Evolutionary conservation across 169 alveolate genomes (phyloP).

Genomic region (Eimeria tenella): DNA sequence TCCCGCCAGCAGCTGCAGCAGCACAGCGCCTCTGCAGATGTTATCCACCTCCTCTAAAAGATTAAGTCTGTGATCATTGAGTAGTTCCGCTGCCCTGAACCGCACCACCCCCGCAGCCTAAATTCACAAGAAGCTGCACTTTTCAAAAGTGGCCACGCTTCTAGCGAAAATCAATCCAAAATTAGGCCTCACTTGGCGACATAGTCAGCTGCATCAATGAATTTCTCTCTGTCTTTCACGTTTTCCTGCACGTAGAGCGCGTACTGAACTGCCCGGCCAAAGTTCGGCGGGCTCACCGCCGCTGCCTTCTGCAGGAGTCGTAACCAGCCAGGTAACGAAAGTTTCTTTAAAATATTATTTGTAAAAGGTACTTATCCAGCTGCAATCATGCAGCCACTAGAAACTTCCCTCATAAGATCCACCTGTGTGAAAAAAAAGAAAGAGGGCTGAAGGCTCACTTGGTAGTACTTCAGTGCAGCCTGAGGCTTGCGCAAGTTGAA

Average conservation of each 20-base stretch:
- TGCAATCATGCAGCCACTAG: too few species aligned
- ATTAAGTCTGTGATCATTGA: neutral
- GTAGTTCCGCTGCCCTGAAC: neutral
- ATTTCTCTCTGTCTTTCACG: neutral
- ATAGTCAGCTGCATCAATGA: neutral
- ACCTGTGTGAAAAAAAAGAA: too few species aligned
- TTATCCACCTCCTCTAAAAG: slow-evolving; percentile 10
- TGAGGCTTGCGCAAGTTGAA: slow-evolving; percentile 4
- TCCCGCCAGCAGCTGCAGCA: slow-evolving; percentile 20
- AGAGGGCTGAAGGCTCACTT: neutral
- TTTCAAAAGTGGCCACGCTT: too few species aligned
- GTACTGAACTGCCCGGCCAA: slow-evolving; percentile 1
- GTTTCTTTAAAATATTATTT: too few species aligned
- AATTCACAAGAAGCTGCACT: neutral
- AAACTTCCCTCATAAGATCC: too few species aligned
- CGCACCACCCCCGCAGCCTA: neutral
- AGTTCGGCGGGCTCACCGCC: neutral
- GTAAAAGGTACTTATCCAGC: too few species aligned
- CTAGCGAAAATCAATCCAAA: too few species aligned
- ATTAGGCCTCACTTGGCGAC: neutral
- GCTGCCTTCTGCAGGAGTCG: slow-evolving; percentile 7
- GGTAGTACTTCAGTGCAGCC: slow-evolving; percentile 25
- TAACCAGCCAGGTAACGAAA: too few species aligned
- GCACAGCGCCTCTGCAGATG: slow-evolving; percentile 49
- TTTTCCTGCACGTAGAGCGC: neutral